A percentile compares a stretch with the other conserved stretches of the same genome.
Conservation (phyloP, 805 yeast genomes). For the Blastobotrys terrestris region DNA sequence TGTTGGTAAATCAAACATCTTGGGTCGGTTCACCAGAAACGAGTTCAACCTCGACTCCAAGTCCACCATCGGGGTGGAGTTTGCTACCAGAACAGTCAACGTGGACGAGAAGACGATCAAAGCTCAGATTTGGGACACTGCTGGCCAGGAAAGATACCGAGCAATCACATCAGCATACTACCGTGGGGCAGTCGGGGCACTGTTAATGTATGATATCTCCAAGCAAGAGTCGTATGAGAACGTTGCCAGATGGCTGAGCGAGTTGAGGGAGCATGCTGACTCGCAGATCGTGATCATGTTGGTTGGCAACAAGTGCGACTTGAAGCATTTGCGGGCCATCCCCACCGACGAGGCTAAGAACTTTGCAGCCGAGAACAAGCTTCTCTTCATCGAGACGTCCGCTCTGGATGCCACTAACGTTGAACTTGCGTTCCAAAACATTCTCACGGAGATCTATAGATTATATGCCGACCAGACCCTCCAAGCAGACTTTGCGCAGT, state of each 20-base stretch:
- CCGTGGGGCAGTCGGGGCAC: constrained; percentile 97
- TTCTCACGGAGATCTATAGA: constrained; percentile 90
- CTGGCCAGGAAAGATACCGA: constrained; percentile 97
- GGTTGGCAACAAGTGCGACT: constrained; percentile 95
- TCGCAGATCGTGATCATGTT: constrained; percentile 93
- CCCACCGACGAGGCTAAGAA: constrained; percentile 97
- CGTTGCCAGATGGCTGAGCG: constrained; percentile 88
- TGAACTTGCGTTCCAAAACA: constrained; percentile 87
- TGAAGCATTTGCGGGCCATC: constrained; percentile 89
- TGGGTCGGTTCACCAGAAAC: constrained; percentile 90
- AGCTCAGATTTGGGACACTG: constrained; percentile 98
- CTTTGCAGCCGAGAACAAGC: constrained; percentile 84
- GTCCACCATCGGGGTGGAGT: constrained; percentile 96
- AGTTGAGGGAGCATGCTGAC: constrained; percentile 93
- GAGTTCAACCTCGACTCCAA: constrained; percentile 92
- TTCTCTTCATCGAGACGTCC: constrained; percentile 91
- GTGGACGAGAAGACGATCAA: constrained; percentile 94
- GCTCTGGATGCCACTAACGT: constrained; percentile 89
- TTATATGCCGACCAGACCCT: constrained; percentile 93
- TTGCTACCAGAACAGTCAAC: constrained; percentile 92
- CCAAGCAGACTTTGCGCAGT: constrained; percentile 58
- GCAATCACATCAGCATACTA: constrained; percentile 97
- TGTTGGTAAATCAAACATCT: constrained; percentile 91
- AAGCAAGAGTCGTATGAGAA: constrained; percentile 88
- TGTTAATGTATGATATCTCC: constrained; percentile 91